Base-by-base conservation (phyloP, 495 filamentous ascomycete genomes). In the Hypoxylon cercidicola region DNA sequence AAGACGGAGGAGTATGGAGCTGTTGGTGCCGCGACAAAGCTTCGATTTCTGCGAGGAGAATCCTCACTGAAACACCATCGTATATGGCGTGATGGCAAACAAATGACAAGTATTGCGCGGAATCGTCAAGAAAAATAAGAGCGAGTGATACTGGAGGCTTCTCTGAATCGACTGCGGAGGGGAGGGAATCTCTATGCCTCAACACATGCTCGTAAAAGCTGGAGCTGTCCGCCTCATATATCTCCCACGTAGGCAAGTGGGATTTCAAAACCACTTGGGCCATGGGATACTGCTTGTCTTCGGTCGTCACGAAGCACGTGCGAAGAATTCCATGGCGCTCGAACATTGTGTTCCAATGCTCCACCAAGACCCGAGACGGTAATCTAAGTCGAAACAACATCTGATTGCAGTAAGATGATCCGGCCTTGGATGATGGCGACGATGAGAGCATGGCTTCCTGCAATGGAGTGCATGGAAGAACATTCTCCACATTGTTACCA, bases 381-480 rank as follows among this genome's bases (percentile, higher is more conserved):
- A 69, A 37, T 0, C 59, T 59, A 19, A 81, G 60, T 1, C 57
- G 68, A 35, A 83, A 76, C 6, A 82, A 60, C 72, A 78, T 80
- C 18, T 70, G 75, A 55, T 83, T 83, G 40, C 70, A 72, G 51
- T 83, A 82, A 10, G 72, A 65, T 37, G 71, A 72, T 19, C 66
- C 62, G 7, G 71, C 77, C 3, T 64, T 43, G 3, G 44, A 16
- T 6, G 55, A 55, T 18, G 41, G 49, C 6, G 81, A 79, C n/a
- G 81, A 77, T 12, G 82, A 85, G 7, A 96, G 78, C 90, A 94
- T 95, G 8, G 86, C 88, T 74, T 93, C 89, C 66, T 96, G 92
- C 1, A 96, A 73, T 2, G 91, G 89, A 3, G 91, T 93, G 66
- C 92, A 95, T 19, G 92, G 91, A 12, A 92, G 75, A 21, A 95